phyloP scores from a whole-genome alignment of 2,329 filamentous ascomycete species.

The Periglandula ipomoeae region DNA sequence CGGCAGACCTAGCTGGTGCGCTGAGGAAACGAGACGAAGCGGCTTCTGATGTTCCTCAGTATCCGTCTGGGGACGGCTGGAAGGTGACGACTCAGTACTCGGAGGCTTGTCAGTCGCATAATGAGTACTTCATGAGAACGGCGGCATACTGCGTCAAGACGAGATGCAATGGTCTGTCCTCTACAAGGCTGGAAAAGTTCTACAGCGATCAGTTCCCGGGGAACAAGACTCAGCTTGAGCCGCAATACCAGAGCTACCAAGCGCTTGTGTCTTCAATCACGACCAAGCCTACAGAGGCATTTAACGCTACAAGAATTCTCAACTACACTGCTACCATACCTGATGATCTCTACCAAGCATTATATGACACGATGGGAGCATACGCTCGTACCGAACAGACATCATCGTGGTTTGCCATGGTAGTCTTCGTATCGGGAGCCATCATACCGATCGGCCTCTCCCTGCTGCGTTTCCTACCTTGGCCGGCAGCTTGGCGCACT shows the following conservation, averaged over 20 bases:
- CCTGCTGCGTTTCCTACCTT: conserved; percentile 19
- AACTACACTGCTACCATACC: conserved; percentile 10
- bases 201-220: conserved; percentile 6
- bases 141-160: conserved; percentile 12
- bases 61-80: conserved; percentile 1
- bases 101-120: conserved; percentile 12
- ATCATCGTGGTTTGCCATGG: conserved; percentile 15
- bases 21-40: not conserved
- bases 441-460: conserved; percentile 16
- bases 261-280: not conserved
- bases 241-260: not conserved
- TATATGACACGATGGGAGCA: conserved; percentile 6
- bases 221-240: not conserved
- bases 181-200: conserved; percentile 7
- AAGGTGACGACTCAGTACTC: not conserved
- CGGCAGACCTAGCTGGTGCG: not conserved
- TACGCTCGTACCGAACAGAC: conserved; percentile 7
- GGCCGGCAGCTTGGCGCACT: conserved; percentile 8
- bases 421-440: conserved; percentile 15
- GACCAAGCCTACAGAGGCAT: not conserved
- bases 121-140: conserved; percentile 13
- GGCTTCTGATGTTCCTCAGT: not conserved
- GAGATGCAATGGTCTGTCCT: conserved; percentile 6
- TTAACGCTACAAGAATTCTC: conserved; percentile 3
- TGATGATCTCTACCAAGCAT: conserved; percentile 6